phyloP scores from a whole-genome alignment of 345 rosid genomes.

The Geranium rotundifolium region DNA sequence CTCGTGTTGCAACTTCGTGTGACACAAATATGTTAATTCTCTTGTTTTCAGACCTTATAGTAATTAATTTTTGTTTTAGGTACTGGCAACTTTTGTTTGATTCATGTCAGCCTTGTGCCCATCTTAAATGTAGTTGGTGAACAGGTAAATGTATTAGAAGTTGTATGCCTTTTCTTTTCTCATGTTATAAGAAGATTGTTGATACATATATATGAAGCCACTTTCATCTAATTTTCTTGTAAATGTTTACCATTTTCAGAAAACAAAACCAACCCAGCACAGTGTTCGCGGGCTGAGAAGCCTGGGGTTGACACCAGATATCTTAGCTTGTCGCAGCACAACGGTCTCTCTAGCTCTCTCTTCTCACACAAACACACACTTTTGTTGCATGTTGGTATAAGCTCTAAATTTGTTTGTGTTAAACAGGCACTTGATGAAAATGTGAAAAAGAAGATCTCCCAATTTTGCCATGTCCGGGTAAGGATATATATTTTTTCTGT shows the following conservation, averaged over 20 bases:
- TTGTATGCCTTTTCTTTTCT: not conserved
- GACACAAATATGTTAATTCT: too few relatives aligned
- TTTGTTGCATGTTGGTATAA: too few relatives aligned
- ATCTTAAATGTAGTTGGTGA: constrained; percentile 93
- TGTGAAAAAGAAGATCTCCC: constrained; percentile 76
- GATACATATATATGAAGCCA: too few relatives aligned
- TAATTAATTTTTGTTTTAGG: constrained; percentile 27
- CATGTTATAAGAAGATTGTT: too few relatives aligned
- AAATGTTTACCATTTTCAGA: constrained; percentile 27
- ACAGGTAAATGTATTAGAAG: constrained; percentile 39
- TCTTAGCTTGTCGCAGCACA: constrained; percentile 90
- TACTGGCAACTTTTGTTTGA: constrained; percentile 75
- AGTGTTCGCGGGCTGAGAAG: constrained; percentile 81
- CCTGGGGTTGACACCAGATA: constrained; percentile 76
- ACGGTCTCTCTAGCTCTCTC: constrained; percentile 29
- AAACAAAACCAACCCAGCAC: constrained; percentile 98
- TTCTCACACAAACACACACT: not conserved
- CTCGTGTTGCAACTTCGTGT: not conserved
- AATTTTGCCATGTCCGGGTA: constrained; percentile 87
- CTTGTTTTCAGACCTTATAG: not conserved
- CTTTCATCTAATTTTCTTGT: too few relatives aligned
- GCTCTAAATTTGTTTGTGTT: not conserved
- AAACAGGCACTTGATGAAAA: constrained; percentile 74
- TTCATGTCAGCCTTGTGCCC: constrained; percentile 98
- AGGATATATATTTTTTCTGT: not conserved